Evolutionary conservation across 2,329 filamentous ascomycete species (phyloP), one percentile per base, ranked within the genome.

Genomic region (Cytospora schulzeri): DNA sequence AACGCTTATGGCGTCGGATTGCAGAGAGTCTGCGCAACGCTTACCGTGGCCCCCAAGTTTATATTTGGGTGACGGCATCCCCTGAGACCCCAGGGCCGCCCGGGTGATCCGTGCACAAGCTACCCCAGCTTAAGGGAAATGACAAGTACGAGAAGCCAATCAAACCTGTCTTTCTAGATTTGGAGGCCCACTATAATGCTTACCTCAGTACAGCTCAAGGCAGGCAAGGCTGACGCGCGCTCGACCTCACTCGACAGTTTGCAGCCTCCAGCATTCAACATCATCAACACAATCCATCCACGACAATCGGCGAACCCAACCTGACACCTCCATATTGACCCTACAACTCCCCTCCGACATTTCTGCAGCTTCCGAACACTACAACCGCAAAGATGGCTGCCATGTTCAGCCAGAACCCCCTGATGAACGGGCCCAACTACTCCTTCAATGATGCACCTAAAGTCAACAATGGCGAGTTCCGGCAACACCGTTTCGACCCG

Each of bases 401-500:
- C 76, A 87, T 89, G 83, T 89, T 89, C 79, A 88, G 86, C 79
- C 86, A 89, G 78, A 89, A 89, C 76, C 86, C 87, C 70, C 74
- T 88, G 74, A 83, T 88, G 81, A 87, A 89, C 76, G 87, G 87
- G 69, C 86, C 87, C 74, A 88, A 85, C 81, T 90, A 90, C 79
- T 88, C 86, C 68, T 86, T 88, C 79, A 85, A 83, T 71, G 86
- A 89, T 73, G 78, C 81, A 60, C 85, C 86, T 73, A 81, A 80
- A 74, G 77, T 77, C 67, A 77, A 79, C 67, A 75, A 79, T 52
- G 85, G 83, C 69, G 84, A 85, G 73, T 81, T 82, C 67, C 83
- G 85, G 71, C 80, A 95, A 81, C 93, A 96, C 80, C 87, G 88
- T 72, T 97, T 97, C 81, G 93, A 97, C 80, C 93, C 94, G 93